These are phyloP conservation scores for Pseudonitzschia multiseries DNA, from an alignment of 108 stramenopile species.

Conservation along the genomic window DNA sequence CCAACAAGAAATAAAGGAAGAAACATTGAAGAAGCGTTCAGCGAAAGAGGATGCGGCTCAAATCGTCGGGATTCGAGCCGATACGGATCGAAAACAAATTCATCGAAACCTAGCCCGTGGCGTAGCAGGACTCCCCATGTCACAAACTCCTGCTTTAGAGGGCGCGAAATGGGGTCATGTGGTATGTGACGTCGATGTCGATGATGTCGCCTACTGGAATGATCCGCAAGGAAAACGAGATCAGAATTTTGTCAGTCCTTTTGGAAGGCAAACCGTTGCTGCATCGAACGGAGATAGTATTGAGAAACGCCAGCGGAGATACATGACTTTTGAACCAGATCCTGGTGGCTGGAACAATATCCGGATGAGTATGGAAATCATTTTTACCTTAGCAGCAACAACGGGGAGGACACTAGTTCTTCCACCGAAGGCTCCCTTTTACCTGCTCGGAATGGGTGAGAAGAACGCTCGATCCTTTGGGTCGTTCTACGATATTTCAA, in stretches of 20 bases:
- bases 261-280: constrained; percentile 24
- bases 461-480: constrained; percentile 46
- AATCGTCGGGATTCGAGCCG: neutral
- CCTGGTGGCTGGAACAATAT: constrained; percentile 76
- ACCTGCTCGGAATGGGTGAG: constrained; percentile 57
- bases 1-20: neutral
- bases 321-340: constrained; percentile 74
- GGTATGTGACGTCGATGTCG: constrained; percentile 66
- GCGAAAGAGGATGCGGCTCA: neutral
- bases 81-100: neutral
- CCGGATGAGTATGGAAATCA: constrained; percentile 65
- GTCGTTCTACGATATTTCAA: constrained; percentile 44
- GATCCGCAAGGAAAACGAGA: constrained; percentile 67
- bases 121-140: constrained; percentile 70
- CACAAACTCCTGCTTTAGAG: constrained; percentile 68
- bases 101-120: constrained; percentile 55
- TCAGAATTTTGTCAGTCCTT: constrained; percentile 53
- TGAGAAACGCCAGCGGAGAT: constrained; percentile 20
- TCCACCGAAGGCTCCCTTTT: constrained; percentile 82
- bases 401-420: constrained; percentile 85
- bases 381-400: constrained; percentile 75
- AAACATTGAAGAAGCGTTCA: neutral
- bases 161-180: constrained; percentile 72
- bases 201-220: constrained; percentile 81
- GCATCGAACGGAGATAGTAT: neutral